Conservation (phyloP, 2,329 filamentous ascomycete species). For the Monosporascus sp. region DNA sequence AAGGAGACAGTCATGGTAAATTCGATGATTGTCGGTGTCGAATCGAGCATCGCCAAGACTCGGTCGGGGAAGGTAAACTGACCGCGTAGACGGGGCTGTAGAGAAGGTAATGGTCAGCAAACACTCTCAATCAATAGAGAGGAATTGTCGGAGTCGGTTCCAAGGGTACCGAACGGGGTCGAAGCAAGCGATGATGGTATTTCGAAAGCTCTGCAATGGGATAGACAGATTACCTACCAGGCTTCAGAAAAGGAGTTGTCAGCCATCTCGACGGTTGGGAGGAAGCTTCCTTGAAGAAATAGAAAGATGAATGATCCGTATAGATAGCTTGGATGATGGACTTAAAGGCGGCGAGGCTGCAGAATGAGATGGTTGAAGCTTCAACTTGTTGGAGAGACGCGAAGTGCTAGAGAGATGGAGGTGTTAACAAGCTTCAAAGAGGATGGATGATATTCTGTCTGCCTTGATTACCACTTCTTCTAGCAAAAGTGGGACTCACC, state of each 20-base stretch:
- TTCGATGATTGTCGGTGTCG: background rate
- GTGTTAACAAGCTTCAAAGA: background rate
- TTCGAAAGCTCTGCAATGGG: conserved; percentile 8
- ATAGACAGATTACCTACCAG: conserved; percentile 27
- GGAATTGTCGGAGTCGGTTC: background rate
- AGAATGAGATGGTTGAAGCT: conserved; percentile 4
- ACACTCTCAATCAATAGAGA: conserved; percentile 1
- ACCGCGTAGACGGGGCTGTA: conserved; percentile 96
- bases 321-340: conserved; percentile 5
- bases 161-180: background rate
- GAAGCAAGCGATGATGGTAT: conserved; percentile 5
- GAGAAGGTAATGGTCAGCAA: conserved; percentile 20
- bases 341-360: conserved; percentile 5
- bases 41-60: conserved; percentile 17
- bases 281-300: conserved; percentile 7
- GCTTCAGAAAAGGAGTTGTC: conserved; percentile 23
- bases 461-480: conserved; percentile 1
- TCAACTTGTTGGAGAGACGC: conserved; percentile 9
- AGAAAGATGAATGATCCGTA: conserved; percentile 4
- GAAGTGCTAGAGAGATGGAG: background rate
- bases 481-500: too few species aligned
- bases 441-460: background rate
- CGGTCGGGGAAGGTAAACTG: conserved; percentile 48
- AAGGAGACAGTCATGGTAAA: background rate
- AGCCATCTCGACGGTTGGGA: conserved; percentile 19